Evolutionary conservation across 2,329 filamentous ascomycete species (phyloP).

Genomic region (Colletotrichum trifolii): DNA sequence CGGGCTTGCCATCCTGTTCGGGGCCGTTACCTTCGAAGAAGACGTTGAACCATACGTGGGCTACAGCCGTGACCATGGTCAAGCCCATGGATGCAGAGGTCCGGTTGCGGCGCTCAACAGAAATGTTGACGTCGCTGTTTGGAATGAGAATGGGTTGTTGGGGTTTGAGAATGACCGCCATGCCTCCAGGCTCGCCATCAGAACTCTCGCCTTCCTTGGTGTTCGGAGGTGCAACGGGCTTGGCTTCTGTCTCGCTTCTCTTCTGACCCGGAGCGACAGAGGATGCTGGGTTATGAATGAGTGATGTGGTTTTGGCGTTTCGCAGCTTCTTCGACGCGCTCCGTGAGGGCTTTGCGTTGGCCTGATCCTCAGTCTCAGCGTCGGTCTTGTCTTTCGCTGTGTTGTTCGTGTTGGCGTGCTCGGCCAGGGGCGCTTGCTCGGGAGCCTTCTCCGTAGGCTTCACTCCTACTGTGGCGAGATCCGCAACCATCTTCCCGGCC

Average conservation of each 20-base stretch:
- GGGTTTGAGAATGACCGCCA: slow-evolving; percentile 83
- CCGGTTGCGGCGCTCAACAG: slow-evolving; percentile 87
- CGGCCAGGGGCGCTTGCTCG: slow-evolving; percentile 48
- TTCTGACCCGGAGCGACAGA: slow-evolving; percentile 6
- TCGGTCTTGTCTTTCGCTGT: slow-evolving; percentile 25
- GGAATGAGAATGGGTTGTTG: slow-evolving; percentile 74
- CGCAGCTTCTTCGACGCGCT: slow-evolving; percentile 38
- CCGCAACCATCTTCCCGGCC: slow-evolving; percentile 63
- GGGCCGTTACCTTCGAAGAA: slow-evolving; percentile 89
- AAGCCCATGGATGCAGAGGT: slow-evolving; percentile 80
- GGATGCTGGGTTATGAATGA: slow-evolving; percentile 42
- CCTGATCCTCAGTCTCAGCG: slow-evolving; percentile 26
- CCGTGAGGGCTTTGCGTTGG: slow-evolving; percentile 23
- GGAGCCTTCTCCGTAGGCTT: slow-evolving; percentile 49
- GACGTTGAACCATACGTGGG: slow-evolving; percentile 96
- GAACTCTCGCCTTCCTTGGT: slow-evolving; percentile 14
- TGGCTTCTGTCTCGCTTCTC: slow-evolving; percentile 25
- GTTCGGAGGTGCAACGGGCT: slow-evolving; percentile 10
- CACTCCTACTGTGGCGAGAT: slow-evolving; percentile 58
- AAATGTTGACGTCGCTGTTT: slow-evolving; percentile 89
- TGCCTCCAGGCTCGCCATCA: slow-evolving; percentile 66
- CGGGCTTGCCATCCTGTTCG: slow-evolving; percentile 72
- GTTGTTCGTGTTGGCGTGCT: slow-evolving; percentile 41
- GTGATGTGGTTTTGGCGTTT: slow-evolving; percentile 45
- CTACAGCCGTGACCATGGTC: slow-evolving; percentile 91